Conservation (phyloP, 83 land plant genomes). For the Thuja plicata region DNA sequence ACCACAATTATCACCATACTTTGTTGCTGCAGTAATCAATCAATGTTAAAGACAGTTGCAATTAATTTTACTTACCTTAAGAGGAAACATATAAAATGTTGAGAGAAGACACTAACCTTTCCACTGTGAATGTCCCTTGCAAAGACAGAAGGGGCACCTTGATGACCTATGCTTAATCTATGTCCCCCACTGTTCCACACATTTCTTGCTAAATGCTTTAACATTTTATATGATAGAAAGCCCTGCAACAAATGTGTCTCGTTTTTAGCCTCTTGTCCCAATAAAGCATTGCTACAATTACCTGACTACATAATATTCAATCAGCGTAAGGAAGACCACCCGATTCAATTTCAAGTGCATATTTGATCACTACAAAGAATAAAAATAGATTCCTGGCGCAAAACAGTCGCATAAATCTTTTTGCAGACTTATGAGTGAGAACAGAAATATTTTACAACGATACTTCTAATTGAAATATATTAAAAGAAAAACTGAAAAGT, state of each 20-base stretch:
- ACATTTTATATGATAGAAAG: not conserved
- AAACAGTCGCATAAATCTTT: not conserved
- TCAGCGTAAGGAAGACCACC: not conserved
- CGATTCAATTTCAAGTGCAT: not conserved
- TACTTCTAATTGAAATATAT: not conserved
- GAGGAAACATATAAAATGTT: not conserved
- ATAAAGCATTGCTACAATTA: not conserved
- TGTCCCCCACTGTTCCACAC: not conserved
- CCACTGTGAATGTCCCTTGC: conserved; percentile 9
- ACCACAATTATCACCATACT: not conserved
- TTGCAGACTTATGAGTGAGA: not conserved
- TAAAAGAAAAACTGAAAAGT: not conserved
- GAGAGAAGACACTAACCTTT: not conserved
- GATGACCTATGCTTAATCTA: not conserved
- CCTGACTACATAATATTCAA: not conserved
- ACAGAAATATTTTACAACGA: not conserved
- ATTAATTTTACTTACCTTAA: not conserved
- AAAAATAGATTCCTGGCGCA: not conserved
- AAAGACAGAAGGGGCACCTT: not conserved
- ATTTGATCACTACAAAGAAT: not conserved
- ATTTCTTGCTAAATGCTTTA: conserved; percentile 3
- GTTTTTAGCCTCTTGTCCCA: not conserved
- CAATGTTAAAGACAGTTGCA: not conserved
- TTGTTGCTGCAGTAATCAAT: not conserved
- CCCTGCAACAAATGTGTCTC: not conserved